Base-by-base conservation (phyloP, 306 rosid genomes). In the Casuarina equisetifolia region DNA sequence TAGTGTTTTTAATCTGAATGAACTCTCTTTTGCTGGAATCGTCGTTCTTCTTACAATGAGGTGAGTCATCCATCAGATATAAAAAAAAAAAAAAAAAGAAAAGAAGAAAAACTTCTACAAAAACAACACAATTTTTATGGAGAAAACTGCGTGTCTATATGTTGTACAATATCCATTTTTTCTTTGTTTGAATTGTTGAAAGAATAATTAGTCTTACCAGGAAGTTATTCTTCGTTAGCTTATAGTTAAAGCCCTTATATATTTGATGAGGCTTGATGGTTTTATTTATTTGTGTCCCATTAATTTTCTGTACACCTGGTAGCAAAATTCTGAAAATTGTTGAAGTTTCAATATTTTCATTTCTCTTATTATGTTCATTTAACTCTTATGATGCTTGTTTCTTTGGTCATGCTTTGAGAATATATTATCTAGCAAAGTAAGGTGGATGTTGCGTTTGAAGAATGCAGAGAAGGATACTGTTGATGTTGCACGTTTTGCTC, bases 401-500 rank as follows among this genome's bases (percentile, higher is more conserved):
- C 46, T 53, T 36, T 6, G 50, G 25, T 15, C 12, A 53, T 36
- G 15, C 32, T 8, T 83, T 57, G 36, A 76, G 72, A 54, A 58
- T 42, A 39, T 73, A 73, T n/a, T 69, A 20, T 79, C 78, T 40
- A 71, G 54, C 55, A 49, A 74, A 52, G 70, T 83, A 44, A 78
- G 11, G 32, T 25, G 32, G 6, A 43, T n/a, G 75, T 44, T 75
- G 64, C 61, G 32, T 86, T 42, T 85, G 79, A 76, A 94, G 98
- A 91, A 46, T 72, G 35, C 77, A 57, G 97, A 85, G 82, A 85
- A 79, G 74, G 76, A 76, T 69, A 94, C 86, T 89, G 80, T 89
- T 63, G 93, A 94, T 84, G 97, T 97, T 85, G 84, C 89, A 52
- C 93, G 83, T 66, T 94, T 94, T 78, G 85, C 95, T 67, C 98